Conservation (phyloP, 805 yeast genomes). For the Wickerhamiella galacta region DNA sequence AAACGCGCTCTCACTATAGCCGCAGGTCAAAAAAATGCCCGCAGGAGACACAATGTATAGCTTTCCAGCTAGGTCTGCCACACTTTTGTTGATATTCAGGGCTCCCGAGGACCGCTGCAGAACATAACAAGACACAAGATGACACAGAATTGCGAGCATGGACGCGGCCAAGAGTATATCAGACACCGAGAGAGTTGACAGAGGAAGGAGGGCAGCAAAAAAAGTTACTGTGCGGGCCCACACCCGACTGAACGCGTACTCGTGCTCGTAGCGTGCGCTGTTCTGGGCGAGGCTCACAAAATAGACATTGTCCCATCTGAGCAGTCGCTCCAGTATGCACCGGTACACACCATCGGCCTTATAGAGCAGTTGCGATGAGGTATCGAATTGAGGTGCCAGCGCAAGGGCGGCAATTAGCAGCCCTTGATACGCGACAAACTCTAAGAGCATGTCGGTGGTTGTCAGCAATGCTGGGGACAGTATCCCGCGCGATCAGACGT, state of each 20-base stretch:
- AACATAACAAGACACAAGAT: conserved; percentile 34
- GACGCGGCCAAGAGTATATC: conserved; percentile 30
- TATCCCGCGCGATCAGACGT: neutral
- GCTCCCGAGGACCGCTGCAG: conserved; percentile 29
- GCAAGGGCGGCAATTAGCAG: conserved; percentile 23
- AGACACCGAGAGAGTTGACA: too few species aligned
- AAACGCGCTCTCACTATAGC: conserved; percentile 64
- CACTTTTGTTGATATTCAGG: conserved; percentile 9
- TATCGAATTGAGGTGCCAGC: conserved; percentile 31
- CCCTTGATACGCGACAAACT: conserved; percentile 18
- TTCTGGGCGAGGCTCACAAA: conserved; percentile 40
- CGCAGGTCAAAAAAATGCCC: conserved; percentile 57
- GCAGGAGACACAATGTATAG: conserved; percentile 55
- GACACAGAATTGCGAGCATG: conserved; percentile 34
- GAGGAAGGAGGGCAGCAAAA: too few species aligned
- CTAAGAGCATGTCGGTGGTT: conserved; percentile 6
- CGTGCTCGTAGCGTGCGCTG: conserved; percentile 60
- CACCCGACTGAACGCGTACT: conserved; percentile 68
- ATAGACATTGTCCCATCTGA: conserved; percentile 79
- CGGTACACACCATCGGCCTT: conserved; percentile 1
- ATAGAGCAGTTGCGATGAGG: conserved; percentile 30
- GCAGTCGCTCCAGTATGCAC: conserved; percentile 22
- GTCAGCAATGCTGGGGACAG: too few species aligned
- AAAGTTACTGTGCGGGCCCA: conserved; percentile 60
- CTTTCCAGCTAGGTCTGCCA: conserved; percentile 25